Evolutionary conservation across 2,329 filamentous ascomycete species (phyloP), one percentile per base, ranked within the genome.

Genomic region (Pseudopithomyces chartarum): DNA sequence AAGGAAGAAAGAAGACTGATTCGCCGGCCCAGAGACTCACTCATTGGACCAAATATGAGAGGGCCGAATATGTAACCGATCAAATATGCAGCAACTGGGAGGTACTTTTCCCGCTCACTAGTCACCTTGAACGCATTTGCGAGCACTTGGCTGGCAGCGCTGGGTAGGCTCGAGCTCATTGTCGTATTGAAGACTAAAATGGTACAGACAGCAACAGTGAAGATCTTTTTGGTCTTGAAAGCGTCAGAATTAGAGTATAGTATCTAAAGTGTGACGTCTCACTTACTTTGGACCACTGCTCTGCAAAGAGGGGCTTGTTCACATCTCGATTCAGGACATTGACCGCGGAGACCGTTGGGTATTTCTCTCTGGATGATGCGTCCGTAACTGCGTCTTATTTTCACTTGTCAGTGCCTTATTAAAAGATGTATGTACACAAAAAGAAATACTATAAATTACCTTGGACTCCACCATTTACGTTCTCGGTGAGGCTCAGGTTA

Each of bases 111-210:
- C 19, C 63, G 68, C 38, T 71, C 56, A 39, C 67, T 68, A 0
- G 80, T 80, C 59, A 89, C 74, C 43, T 78, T 65, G 73, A 86
- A 90, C 59, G 87, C 78, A 6, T 72, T 68, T 17, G 79, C 72
- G 46, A 88, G 86, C 57, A 78, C 80, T 13, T 84, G 79, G 1
- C 86, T 79, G 10, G 85, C 84, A 71, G 87, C 87, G 57, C 84
- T 84, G 0, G 87, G 85, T 4, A 90, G 78, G 0, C 85, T 79
- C 43, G 59, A 62, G 47, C 54, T 59, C 42, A 61, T 50, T 22
- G 55, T 57, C 49, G 54, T 58, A 39, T 61, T 59, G 44, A 46
- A 61, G 7, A 34, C 32, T 7, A 34, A 13, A 8, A 13, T 13
- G 13, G 13, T 7, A 8, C 32, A 7, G 32, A 34, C 13, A 8